Percentiles rank a stretch among this genome's conserved stretches.
These are phyloP conservation scores for Zygotorulaspora sp. DNA, from an alignment of 805 yeast genomes.

Conservation along the genomic window DNA sequence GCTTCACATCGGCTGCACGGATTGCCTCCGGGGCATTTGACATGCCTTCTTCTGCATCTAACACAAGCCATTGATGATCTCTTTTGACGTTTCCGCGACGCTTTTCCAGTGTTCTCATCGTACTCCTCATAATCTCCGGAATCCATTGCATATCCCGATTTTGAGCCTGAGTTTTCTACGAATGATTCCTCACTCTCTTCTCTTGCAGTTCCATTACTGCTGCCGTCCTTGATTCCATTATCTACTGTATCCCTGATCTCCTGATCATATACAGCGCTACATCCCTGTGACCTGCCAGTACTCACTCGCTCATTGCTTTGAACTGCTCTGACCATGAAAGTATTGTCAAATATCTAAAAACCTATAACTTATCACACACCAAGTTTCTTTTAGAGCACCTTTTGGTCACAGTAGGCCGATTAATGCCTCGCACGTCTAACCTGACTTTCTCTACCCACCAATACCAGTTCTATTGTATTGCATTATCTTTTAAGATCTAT, in stretches of 20 bases:
- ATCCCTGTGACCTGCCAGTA: background rate
- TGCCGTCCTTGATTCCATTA: too few species aligned
- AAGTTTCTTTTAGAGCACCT: too few species aligned
- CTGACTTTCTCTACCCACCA: too few species aligned
- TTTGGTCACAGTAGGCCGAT: too few species aligned
- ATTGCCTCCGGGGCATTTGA: slow-evolving; percentile 73
- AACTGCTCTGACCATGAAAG: background rate
- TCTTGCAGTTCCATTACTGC: too few species aligned
- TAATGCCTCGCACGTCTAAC: too few species aligned
- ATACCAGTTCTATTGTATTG: too few species aligned
- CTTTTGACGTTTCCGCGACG: slow-evolving; percentile 19
- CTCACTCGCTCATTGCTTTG: background rate
- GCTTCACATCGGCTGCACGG: slow-evolving; percentile 62
- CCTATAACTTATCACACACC: too few species aligned
- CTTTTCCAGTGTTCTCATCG: background rate
- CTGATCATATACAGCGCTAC: background rate
- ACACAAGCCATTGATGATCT: slow-evolving; percentile 44
- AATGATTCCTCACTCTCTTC: too few species aligned
- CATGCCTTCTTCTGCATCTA: slow-evolving; percentile 66
- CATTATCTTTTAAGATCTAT: too few species aligned
- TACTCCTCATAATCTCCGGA: background rate
- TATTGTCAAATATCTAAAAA: background rate
- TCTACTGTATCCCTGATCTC: too few species aligned
- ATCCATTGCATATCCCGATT: background rate
- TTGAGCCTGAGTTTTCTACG: too few species aligned